phyloP scores from a whole-genome alignment of 1,284 basidiomycete genomes.

The Trametes versicolor region DNA sequence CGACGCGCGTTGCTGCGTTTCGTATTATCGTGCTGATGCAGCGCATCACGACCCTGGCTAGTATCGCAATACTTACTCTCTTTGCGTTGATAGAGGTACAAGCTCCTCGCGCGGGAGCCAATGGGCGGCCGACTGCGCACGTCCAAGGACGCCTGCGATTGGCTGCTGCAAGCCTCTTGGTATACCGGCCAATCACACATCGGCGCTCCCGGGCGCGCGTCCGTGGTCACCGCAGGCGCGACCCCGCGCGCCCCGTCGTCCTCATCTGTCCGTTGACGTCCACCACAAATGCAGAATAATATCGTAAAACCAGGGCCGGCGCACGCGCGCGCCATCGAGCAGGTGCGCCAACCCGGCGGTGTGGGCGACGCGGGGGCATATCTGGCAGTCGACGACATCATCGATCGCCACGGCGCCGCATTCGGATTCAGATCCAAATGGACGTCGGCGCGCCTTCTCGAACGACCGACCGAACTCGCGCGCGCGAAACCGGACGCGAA shows the following conservation, averaged over 20 bases:
- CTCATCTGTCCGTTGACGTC: not conserved
- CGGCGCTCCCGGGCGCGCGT: conserved; percentile 7
- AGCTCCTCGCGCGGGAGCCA: not conserved
- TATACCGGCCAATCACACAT: not conserved
- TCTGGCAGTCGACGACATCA: conserved; percentile 9
- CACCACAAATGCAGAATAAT: not conserved
- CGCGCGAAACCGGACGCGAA: not conserved
- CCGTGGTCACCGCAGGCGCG: not conserved
- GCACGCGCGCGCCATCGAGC: not conserved
- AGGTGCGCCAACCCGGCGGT: not conserved
- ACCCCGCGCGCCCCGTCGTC: not conserved
- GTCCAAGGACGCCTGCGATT: conserved; percentile 1
- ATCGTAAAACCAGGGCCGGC: not conserved
- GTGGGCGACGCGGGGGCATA: conserved; percentile 6
- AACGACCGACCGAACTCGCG: too few relatives aligned
- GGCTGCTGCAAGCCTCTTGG: conserved; percentile 14
- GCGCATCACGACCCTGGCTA: conserved; percentile 6
- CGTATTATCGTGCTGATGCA: conserved; percentile 3
- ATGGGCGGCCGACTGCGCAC: conserved; percentile 5
- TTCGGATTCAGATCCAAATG: conserved; percentile 26
- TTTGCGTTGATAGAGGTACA: conserved; percentile 24
- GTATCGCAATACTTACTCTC: conserved; percentile 16
- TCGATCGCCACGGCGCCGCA: conserved; percentile 7
- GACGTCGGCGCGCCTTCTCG: conserved; percentile 14
- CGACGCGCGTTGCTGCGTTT: conserved; percentile 1